Evolutionary conservation across 208 protist genomes (phyloP).

Genomic region (Acanthamoeba rhysodes): DNA sequence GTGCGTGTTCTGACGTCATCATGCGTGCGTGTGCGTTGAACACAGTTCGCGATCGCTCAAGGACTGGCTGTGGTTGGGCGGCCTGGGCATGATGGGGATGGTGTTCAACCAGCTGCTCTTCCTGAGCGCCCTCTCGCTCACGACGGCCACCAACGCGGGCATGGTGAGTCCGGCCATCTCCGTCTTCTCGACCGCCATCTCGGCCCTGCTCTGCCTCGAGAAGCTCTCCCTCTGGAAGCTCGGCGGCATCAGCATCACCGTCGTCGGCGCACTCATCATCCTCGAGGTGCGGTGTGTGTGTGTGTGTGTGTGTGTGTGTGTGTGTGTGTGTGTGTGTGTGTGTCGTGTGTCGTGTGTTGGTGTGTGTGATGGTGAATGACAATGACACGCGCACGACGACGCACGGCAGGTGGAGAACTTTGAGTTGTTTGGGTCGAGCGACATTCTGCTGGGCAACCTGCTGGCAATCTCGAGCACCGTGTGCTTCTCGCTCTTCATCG

Average conservation of each 20-base stretch:
- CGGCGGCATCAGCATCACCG: not conserved
- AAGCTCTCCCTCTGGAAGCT: slow-evolving; percentile 3
- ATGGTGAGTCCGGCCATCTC: slow-evolving; percentile 14
- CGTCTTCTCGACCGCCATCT: slow-evolving; percentile 33
- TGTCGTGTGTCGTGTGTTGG: not conserved
- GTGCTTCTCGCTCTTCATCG: slow-evolving; percentile 39
- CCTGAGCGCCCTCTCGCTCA: not conserved
- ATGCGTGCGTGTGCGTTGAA: not conserved
- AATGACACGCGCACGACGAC: too few species aligned
- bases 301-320: not conserved
- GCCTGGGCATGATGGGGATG: not conserved
- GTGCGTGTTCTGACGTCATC: not conserved
- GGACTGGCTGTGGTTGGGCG: not conserved
- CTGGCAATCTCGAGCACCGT: not conserved
- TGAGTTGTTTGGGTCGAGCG: slow-evolving; percentile 1
- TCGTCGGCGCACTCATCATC: slow-evolving; percentile 5
- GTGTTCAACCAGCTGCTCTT: slow-evolving; percentile 29
- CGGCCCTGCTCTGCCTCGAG: not conserved
- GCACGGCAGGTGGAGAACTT: slow-evolving; percentile 9
- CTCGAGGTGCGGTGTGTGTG: not conserved
- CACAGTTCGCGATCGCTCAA: not conserved
- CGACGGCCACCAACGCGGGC: slow-evolving; percentile 11
- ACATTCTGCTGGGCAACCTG: slow-evolving; percentile 34
- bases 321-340: too few species aligned
- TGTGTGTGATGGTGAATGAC: not conserved